Percentiles rank a stretch among this genome's conserved stretches.
Evolutionary conservation across 805 yeast species (phyloP).

Genomic region (Nakazawaea ambrosiae): DNA sequence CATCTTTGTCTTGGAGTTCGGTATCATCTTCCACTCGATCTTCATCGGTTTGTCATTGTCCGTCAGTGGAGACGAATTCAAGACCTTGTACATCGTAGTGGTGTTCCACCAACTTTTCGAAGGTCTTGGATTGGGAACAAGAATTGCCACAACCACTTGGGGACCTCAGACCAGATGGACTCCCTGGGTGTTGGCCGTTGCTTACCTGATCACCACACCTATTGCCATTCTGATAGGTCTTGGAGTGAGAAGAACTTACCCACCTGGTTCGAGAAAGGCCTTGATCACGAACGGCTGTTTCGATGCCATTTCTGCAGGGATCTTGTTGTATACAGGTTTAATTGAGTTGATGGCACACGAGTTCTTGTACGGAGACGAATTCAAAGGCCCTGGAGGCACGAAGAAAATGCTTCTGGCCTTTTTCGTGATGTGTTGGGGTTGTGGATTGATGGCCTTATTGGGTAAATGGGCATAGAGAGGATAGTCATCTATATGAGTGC

Average conservation of each 20-base stretch:
- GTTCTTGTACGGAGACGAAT: conserved; percentile 42
- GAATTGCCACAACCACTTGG: conserved; percentile 55
- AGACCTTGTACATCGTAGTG: conserved; percentile 53
- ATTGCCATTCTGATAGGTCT: conserved; percentile 67
- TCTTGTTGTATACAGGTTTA: conserved; percentile 62
- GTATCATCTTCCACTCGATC: conserved; percentile 68
- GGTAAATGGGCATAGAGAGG: conserved; percentile 68
- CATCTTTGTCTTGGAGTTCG: conserved; percentile 59
- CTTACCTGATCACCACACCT: conserved; percentile 59
- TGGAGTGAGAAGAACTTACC: conserved; percentile 56
- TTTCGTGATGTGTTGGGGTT: conserved; percentile 43
- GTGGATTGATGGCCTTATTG: conserved; percentile 64
- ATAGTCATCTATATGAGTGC: background rate
- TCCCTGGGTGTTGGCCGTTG: conserved; percentile 45
- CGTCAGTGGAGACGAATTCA: conserved; percentile 56
- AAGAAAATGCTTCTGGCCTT: conserved; percentile 34
- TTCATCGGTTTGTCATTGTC: conserved; percentile 67
- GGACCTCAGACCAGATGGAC: conserved; percentile 35
- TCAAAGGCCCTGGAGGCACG: conserved; percentile 35
- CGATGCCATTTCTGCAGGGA: conserved; percentile 67
- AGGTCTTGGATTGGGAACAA: conserved; percentile 72
- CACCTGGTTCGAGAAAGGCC: conserved; percentile 46
- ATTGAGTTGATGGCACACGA: conserved; percentile 75
- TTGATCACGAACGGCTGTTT: conserved; percentile 55
- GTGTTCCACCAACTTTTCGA: conserved; percentile 76